These are phyloP conservation scores for Podospora conica DNA, from an alignment of 495 filamentous ascomycete genomes.

Conservation along the genomic window DNA sequence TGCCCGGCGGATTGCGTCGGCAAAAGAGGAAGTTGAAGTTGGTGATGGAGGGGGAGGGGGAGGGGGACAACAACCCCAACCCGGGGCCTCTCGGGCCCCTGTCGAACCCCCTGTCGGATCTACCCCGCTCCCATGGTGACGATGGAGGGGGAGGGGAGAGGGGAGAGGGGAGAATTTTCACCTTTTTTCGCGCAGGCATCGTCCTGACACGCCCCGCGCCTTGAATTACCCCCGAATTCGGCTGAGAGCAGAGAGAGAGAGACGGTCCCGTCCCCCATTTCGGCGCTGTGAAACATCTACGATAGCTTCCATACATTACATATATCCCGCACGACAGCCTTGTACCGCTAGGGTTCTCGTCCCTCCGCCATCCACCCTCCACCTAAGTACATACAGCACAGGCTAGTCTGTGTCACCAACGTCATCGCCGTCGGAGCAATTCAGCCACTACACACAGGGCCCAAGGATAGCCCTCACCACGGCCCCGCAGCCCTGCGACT, in stretches of 20 bases:
- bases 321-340: not conserved
- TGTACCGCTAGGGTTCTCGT: not conserved
- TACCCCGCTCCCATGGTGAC: not conserved
- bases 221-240: not conserved
- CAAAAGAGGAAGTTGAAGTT: conserved; percentile 2
- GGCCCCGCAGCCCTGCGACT: not conserved
- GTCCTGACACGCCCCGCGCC: not conserved
- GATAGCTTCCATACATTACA: not conserved
- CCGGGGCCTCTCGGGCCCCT: not conserved
- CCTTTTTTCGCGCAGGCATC: not conserved
- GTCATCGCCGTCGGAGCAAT: not conserved
- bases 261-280: not conserved
- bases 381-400: not conserved
- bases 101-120: not conserved
- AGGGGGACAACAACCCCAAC: not conserved
- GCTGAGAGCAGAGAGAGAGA: not conserved
- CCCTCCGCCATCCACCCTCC: not conserved
- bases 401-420: not conserved
- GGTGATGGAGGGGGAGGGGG: conserved; percentile 1
- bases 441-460: not conserved
- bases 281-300: not conserved
- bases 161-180: conserved; percentile 7
- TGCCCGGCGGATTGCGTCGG: conserved; percentile 3
- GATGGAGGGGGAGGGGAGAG: no score
- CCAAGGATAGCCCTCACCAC: no score